Percentiles rank a stretch among this genome's conserved stretches.
Evolutionary conservation across 2,329 filamentous ascomycete genomes (phyloP).

Genomic region (Talaromyces albobiverticillius): DNA sequence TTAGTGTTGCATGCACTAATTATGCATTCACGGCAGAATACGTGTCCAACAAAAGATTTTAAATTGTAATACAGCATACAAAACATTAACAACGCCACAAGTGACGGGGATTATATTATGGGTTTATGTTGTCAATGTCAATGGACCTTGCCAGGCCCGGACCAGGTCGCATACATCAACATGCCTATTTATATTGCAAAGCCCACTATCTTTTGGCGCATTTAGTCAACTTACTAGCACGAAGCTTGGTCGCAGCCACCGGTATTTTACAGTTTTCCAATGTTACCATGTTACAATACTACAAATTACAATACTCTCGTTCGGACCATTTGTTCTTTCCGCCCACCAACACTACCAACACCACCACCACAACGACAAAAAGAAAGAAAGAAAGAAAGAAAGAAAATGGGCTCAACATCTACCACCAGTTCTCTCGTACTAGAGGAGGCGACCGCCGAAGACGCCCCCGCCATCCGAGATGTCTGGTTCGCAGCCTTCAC

Average conservation of each 20-base stretch:
- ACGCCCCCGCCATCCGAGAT: constrained; percentile 22
- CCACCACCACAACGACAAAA: neutral
- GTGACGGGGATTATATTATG: constrained; percentile 6
- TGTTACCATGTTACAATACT: constrained; percentile 5
- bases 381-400: neutral
- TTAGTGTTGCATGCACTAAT: constrained; percentile 11
- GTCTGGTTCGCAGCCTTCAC: constrained; percentile 27
- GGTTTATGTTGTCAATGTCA: neutral
- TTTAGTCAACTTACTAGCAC: constrained; percentile 5
- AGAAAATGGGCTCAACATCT: constrained; percentile 7
- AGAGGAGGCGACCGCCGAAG: constrained; percentile 21
- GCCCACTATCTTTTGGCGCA: constrained; percentile 1
- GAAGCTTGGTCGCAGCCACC: neutral
- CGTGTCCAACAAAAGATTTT: neutral
- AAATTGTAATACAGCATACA: neutral
- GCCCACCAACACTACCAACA: neutral
- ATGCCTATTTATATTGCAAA: neutral
- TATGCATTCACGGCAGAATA: constrained; percentile 4
- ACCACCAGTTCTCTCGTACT: constrained; percentile 14
- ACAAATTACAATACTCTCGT: neutral
- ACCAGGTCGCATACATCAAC: neutral
- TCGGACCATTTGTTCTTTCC: constrained; percentile 4
- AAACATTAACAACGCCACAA: neutral
- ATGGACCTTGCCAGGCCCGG: neutral
- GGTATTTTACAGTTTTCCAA: constrained; percentile 2